Percentiles rank a stretch among this genome's conserved stretches.
Evolutionary conservation across 257 asterid species (phyloP).

Genomic region (Salvia miltiorrhiza): DNA sequence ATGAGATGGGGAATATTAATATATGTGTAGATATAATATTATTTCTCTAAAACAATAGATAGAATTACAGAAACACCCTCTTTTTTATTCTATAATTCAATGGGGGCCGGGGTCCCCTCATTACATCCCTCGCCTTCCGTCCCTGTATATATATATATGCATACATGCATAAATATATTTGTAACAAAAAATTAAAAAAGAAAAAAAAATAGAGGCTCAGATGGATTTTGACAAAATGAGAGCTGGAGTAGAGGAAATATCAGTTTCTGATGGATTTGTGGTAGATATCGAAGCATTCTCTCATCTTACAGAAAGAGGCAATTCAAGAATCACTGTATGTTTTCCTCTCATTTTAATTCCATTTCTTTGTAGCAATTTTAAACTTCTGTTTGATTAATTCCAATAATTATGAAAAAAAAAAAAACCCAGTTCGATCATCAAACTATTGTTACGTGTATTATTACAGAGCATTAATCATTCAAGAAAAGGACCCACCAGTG

Average conservation of each 20-base stretch:
- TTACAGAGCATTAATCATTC: conserved; percentile 52
- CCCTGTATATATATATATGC: no score
- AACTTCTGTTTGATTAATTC: not conserved
- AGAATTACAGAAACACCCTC: no score
- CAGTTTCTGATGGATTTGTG: conserved; percentile 43
- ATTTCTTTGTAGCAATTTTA: not conserved
- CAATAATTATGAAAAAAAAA: not conserved
- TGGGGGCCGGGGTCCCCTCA: no score
- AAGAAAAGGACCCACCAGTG: conserved; percentile 46
- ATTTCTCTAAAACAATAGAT: no score
- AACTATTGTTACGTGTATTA: not conserved
- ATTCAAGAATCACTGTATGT: conserved; percentile 37
- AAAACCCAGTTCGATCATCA: no score
- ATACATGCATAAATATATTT: no score
- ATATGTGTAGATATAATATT: no score
- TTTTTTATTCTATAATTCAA: no score
- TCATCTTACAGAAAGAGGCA: conserved; percentile 40
- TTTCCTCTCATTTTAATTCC: not conserved
- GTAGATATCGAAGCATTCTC: conserved; percentile 54
- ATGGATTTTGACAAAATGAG: conserved; percentile 31
- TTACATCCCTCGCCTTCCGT: no score
- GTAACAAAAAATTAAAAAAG: no score
- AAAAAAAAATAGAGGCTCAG: conserved; percentile 26
- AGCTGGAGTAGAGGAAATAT: conserved; percentile 27
- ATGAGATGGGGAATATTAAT: no score